Evolutionary conservation across 768 basidiomycete genomes (phyloP), one percentile per base, ranked within the genome.

Genomic region (Leccinum subtestaceum): DNA sequence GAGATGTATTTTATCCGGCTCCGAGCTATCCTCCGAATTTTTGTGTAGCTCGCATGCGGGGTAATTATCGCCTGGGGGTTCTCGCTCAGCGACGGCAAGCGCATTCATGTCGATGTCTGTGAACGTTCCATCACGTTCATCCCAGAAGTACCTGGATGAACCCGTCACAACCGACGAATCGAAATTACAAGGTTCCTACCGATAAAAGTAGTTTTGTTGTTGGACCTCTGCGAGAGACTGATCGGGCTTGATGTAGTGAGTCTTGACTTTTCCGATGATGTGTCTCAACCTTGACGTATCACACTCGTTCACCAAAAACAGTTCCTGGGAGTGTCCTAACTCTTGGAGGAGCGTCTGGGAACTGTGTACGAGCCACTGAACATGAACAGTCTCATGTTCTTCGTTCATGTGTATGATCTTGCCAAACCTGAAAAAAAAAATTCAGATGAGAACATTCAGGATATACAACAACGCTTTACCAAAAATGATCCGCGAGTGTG

Each of bases 331-430:
- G 57, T 87, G 73, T 0, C 80, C 81, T 13, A 91, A 70, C 59
- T 90, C 85, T 29, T 78, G 74, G 25, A 91, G 67, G n/a, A 83
- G 67, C 0, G 84, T 87, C 56, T 81, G 79, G 0, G 82, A 81
- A 0, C 84, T 82, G 65, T 93, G 91, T 55, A 88, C 81, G 29
- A 88, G 82, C 89, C 89, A 93, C 34, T 84, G 88, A 10, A 89
- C 72, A 69, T 93, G 91, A 1, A 82, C 80, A 2, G 58, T 71
- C 55, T 78, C 71, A 6, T 73, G 59, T 15, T 76, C 71, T 34
- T 75, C 72, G 15, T 79, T 70, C 57, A 91, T 79, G 53, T 77
- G 81, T 0, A 85, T 67, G 25, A 93, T 84, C 63, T 77, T 78
- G 0, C 78, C 89, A 70, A 92, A 91, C 89, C 89, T 91, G 63